A percentile compares a stretch with the other conserved stretches of the same genome.
Conservation (phyloP, 179 eudicot genomes). For the Beta lomatogona region DNA sequence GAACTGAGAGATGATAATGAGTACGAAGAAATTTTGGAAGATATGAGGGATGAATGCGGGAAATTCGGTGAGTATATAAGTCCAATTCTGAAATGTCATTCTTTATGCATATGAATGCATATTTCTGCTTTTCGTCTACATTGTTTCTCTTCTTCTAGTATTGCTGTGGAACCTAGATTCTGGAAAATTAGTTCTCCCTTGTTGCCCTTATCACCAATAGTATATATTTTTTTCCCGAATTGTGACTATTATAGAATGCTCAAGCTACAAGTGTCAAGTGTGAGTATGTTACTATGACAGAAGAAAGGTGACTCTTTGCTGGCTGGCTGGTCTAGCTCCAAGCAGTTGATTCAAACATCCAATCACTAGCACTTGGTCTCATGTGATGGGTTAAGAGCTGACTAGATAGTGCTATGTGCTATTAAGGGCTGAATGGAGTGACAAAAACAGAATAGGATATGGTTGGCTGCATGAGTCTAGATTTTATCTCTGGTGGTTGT, state of each 20-base stretch:
- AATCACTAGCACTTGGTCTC: neutral
- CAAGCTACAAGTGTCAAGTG: neutral
- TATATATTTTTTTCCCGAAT: too few species aligned
- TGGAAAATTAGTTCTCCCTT: neutral
- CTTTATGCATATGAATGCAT: neutral
- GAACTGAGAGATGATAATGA: constrained; percentile 72
- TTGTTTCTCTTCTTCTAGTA: neutral
- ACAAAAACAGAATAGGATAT: too few species aligned
- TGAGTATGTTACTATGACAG: too few species aligned
- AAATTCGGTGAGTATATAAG: constrained; percentile 63
- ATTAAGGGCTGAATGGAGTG: neutral
- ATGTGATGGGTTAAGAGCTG: neutral
- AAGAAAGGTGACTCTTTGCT: neutral
- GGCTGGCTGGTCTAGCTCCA: too few species aligned
- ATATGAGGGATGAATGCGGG: constrained; percentile 81
- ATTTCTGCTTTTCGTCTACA: neutral
- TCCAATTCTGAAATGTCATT: neutral
- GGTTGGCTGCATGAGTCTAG: too few species aligned
- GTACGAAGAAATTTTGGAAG: constrained; percentile 80
- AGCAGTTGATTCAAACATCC: neutral
- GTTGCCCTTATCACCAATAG: neutral
- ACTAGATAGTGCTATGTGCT: neutral
- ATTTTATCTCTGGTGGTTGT: too few species aligned
- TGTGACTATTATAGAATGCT: too few species aligned
- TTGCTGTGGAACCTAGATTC: neutral